phyloP scores from a whole-genome alignment of 169 alveolate genomes.

The Plasmodium berghei region DNA sequence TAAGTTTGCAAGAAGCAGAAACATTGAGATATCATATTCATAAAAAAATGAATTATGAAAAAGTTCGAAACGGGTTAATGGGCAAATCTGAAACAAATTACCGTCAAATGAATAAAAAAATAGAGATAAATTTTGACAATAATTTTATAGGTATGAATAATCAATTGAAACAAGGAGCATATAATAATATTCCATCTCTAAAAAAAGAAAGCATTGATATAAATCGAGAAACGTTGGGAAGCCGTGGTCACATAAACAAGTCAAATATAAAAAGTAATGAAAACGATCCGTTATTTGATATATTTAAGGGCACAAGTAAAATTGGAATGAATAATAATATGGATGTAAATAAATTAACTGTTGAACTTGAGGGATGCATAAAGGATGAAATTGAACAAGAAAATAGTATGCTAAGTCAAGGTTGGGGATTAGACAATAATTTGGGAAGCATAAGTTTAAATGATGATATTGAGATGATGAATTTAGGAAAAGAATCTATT shows the following conservation, averaged over 20 bases:
- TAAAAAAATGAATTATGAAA: conserved; percentile 19
- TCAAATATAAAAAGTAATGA: too few relatives aligned
- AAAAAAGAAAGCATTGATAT: too few relatives aligned
- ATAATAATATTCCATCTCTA: too few relatives aligned
- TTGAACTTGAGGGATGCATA: conserved; percentile 10
- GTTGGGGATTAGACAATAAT: conserved; percentile 50
- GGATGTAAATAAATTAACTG: not conserved
- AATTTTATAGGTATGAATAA: too few relatives aligned
- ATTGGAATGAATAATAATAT: not conserved
- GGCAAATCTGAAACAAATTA: too few relatives aligned
- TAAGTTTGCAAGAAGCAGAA: conserved; percentile 76
- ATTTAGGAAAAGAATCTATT: conserved; percentile 2
- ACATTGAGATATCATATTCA: conserved; percentile 73
- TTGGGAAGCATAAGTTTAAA: conserved; percentile 19
- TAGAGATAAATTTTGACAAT: too few relatives aligned
- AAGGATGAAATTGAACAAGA: conserved; percentile 44
- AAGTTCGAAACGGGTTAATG: not conserved
- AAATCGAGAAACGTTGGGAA: too few relatives aligned
- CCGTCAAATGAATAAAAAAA: too few relatives aligned
- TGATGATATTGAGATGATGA: not conserved
- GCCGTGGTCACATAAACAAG: too few relatives aligned
- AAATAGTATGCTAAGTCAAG: conserved; percentile 2
- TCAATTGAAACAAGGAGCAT: too few relatives aligned
- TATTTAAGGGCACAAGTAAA: not conserved
- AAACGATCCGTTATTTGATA: too few relatives aligned